These are phyloP conservation scores for Neurospora sp. DNA, from an alignment of 495 filamentous ascomycete species.

Conservation along the genomic window DNA sequence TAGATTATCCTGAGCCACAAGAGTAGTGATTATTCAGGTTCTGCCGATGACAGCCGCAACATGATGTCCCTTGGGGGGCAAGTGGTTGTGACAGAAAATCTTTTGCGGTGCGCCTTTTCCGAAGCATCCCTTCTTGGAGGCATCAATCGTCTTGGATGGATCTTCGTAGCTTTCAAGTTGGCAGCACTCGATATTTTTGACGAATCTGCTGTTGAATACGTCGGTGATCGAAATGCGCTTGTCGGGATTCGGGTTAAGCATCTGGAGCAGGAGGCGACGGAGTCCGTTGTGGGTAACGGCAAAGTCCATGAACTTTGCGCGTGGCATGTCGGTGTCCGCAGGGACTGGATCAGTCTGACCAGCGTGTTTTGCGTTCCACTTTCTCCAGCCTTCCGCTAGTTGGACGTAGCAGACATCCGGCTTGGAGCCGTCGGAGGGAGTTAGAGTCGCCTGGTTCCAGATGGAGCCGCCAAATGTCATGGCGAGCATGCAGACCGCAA, in stretches of 20 bases:
- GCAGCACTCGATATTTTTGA: conserved; percentile 65
- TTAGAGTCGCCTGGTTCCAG: conserved; percentile 46
- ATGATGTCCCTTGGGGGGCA: conserved; percentile 29
- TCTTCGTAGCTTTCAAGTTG: conserved; percentile 51
- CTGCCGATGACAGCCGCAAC: neutral
- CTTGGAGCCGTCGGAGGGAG: neutral
- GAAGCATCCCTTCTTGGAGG: conserved; percentile 37
- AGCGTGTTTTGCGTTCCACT: conserved; percentile 44
- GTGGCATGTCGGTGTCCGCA: conserved; percentile 42
- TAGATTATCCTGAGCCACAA: neutral
- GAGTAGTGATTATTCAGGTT: neutral
- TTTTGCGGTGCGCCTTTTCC: conserved; percentile 29
- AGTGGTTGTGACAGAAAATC: conserved; percentile 41
- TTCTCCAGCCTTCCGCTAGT: conserved; percentile 53
- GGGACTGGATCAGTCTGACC: conserved; percentile 36
- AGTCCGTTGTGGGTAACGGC: conserved; percentile 42
- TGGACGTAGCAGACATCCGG: conserved; percentile 40
- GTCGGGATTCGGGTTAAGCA: conserved; percentile 63
- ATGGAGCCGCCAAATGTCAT: conserved; percentile 54
- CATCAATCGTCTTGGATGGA: conserved; percentile 37
- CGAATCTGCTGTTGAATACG: conserved; percentile 49
- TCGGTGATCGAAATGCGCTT: conserved; percentile 55
- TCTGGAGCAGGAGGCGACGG: conserved; percentile 55
- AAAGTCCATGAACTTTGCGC: conserved; percentile 38
- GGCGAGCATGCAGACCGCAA: conserved; percentile 61